Percentiles rank a stretch among this genome's conserved stretches.
phyloP scores from a whole-genome alignment of 805 yeast genomes.

The Myxozyma melibiosi region DNA sequence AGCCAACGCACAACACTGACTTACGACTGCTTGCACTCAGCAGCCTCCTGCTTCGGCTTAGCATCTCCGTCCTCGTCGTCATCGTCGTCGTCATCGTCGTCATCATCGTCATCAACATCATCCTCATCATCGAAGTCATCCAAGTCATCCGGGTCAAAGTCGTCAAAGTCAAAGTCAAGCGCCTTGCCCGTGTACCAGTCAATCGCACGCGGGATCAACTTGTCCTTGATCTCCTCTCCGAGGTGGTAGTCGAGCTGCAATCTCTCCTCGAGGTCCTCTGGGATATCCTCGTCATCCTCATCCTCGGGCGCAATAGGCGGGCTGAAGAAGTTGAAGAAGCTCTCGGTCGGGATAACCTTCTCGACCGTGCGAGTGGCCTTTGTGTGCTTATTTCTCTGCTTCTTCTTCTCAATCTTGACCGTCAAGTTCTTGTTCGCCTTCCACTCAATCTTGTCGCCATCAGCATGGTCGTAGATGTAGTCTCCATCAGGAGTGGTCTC shows the following conservation, averaged over 20 bases:
- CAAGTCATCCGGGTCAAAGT: slow-evolving; percentile 62
- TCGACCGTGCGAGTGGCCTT: slow-evolving; percentile 95
- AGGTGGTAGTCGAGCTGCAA: slow-evolving; percentile 91
- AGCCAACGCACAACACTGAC: neutral
- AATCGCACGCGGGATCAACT: slow-evolving; percentile 91
- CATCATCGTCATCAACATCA: slow-evolving; percentile 56
- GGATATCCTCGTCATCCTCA: slow-evolving; percentile 54
- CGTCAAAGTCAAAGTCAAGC: slow-evolving; percentile 70
- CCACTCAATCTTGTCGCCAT: slow-evolving; percentile 88
- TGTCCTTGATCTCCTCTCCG: slow-evolving; percentile 95
- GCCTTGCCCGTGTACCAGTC: slow-evolving; percentile 99
- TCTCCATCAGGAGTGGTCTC: slow-evolving; percentile 95
- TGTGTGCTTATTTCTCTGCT: slow-evolving; percentile 94
- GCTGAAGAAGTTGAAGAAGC: slow-evolving; percentile 92
- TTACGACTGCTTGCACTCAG: slow-evolving; percentile 61
- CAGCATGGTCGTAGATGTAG: slow-evolving; percentile 95
- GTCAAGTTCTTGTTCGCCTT: slow-evolving; percentile 81
- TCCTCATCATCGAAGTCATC: slow-evolving; percentile 62
- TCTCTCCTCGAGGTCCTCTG: slow-evolving; percentile 73
- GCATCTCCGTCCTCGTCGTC: slow-evolving; percentile 47
- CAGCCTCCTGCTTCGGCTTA: slow-evolving; percentile 53
- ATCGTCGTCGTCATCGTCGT: slow-evolving; percentile 41
- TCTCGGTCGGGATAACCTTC: slow-evolving; percentile 89
- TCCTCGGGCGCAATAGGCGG: slow-evolving; percentile 84
- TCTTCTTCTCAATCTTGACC: slow-evolving; percentile 84